Conservation (phyloP, 352 stramenopile species). For the Phytophthora capsici region DNA sequence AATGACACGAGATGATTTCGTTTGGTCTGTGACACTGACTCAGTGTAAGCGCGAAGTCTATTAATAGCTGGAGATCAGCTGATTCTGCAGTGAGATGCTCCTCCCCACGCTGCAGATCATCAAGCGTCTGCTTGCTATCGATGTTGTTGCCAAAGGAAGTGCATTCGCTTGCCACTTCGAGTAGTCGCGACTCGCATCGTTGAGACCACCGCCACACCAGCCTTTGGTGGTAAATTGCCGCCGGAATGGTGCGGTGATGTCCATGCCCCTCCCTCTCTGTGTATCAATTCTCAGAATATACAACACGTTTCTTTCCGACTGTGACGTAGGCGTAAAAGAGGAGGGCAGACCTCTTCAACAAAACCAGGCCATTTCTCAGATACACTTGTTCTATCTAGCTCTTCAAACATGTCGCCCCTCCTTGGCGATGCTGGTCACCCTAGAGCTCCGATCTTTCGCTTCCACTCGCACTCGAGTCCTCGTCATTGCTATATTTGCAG, state of each 20-base stretch:
- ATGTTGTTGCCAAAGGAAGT: no score
- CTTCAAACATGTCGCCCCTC: not conserved
- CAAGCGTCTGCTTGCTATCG: no score
- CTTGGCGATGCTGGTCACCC: not conserved
- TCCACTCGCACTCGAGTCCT: not conserved
- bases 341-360: conserved; percentile 1
- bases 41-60: no score
- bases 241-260: not conserved
- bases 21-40: no score
- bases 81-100: no score
- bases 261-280: not conserved
- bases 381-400: not conserved
- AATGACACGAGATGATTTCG: no score
- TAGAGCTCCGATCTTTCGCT: conserved; percentile 13
- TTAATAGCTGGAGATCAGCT: no score
- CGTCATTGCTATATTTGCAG: conserved; percentile 15
- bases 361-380: not conserved
- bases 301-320: conserved; percentile 8
- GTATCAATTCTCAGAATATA: conserved; percentile 5
- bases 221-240: no score
- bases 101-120: no score
- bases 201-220: not conserved
- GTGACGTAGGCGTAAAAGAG: conserved; percentile 7
- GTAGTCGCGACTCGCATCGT: conserved; percentile 1
- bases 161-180: not conserved